These are phyloP conservation scores for Drechslera avenae DNA, from an alignment of 2,329 filamentous ascomycete species.

Conservation along the genomic window DNA sequence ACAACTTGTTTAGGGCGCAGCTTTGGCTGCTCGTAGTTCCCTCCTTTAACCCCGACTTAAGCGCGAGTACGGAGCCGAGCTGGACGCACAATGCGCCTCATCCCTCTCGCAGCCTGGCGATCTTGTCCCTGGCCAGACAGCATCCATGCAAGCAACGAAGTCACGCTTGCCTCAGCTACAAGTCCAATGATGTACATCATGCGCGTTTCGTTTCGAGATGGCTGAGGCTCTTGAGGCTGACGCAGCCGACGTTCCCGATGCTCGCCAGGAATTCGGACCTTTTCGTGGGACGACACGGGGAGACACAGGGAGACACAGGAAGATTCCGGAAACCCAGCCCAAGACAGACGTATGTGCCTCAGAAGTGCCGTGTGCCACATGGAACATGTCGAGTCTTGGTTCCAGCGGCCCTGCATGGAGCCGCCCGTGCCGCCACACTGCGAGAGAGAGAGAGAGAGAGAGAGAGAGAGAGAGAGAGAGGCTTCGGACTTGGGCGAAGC, in stretches of 20 bases:
- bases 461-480: no score
- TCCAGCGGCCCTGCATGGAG: slow-evolving; percentile 17
- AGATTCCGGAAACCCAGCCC: neutral
- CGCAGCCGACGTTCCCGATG: slow-evolving; percentile 19
- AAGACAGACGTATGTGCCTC: slow-evolving; percentile 25
- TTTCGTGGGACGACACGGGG: neutral
- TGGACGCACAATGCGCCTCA: neutral
- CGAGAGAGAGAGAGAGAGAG: no score
- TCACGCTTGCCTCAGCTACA: neutral
- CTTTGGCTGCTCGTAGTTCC: neutral
- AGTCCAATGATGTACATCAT: slow-evolving; percentile 11
- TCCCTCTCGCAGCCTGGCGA: neutral
- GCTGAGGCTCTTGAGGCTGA: slow-evolving; percentile 16
- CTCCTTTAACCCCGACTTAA: neutral
- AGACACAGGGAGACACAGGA: slow-evolving; percentile 15
- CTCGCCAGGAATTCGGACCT: slow-evolving; percentile 2
- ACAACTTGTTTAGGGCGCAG: neutral
- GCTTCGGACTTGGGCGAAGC: neutral
- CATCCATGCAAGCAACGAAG: slow-evolving; percentile 7
- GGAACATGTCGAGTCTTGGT: slow-evolving; percentile 8
- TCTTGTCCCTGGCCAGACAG: slow-evolving; percentile 1
- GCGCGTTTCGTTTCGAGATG: slow-evolving; percentile 23
- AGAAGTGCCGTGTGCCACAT: slow-evolving; percentile 36
- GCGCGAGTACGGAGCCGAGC: neutral
- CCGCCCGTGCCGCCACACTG: slow-evolving; percentile 25